Conservation (phyloP, 352 stramenopile genomes). For the Globisporangium irregulare region DNA sequence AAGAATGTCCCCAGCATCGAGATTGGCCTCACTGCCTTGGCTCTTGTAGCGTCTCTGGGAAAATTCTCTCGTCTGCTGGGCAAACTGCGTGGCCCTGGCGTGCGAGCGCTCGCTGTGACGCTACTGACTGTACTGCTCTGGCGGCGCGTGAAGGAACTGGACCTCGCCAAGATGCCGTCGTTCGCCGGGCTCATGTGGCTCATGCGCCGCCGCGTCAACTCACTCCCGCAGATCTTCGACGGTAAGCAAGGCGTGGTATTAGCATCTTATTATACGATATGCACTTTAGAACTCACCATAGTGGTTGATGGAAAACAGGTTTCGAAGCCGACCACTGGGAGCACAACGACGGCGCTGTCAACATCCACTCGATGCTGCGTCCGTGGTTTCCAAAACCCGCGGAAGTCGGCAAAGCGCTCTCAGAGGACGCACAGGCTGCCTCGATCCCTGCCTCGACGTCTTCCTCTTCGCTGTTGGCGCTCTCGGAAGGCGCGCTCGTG, state of each 20-base stretch:
- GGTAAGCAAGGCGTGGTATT: slow-evolving; percentile 15
- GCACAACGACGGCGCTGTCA: slow-evolving; percentile 75
- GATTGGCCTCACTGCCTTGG: slow-evolving; percentile 12
- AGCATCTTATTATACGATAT: background rate
- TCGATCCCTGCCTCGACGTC: slow-evolving; percentile 40
- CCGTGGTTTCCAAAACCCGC: slow-evolving; percentile 61
- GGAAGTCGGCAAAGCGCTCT: slow-evolving; percentile 27
- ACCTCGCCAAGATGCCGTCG: slow-evolving; percentile 62
- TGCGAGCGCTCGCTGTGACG: slow-evolving; percentile 17
- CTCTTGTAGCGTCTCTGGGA: background rate
- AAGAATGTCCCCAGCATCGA: slow-evolving; percentile 37
- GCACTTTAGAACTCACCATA: background rate
- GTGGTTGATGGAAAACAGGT: slow-evolving; percentile 15
- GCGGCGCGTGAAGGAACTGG: slow-evolving; percentile 38
- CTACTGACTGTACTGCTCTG: slow-evolving; percentile 29
- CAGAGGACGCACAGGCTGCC: slow-evolving; percentile 20
- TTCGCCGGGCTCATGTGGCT: slow-evolving; percentile 62
- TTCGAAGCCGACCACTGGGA: slow-evolving; percentile 60
- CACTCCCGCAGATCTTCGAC: slow-evolving; percentile 56
- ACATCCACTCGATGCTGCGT: slow-evolving; percentile 67
- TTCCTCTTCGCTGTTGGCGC: slow-evolving; percentile 30
- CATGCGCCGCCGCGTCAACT: slow-evolving; percentile 46
- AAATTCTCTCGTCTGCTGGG: slow-evolving; percentile 24
- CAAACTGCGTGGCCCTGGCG: background rate
- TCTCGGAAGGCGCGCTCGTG: slow-evolving; percentile 18